Percentiles rank a stretch among this genome's conserved stretches.
Evolutionary conservation across 2,329 filamentous ascomycete species (phyloP).

Genomic region (Cordyceps cateniannulata): DNA sequence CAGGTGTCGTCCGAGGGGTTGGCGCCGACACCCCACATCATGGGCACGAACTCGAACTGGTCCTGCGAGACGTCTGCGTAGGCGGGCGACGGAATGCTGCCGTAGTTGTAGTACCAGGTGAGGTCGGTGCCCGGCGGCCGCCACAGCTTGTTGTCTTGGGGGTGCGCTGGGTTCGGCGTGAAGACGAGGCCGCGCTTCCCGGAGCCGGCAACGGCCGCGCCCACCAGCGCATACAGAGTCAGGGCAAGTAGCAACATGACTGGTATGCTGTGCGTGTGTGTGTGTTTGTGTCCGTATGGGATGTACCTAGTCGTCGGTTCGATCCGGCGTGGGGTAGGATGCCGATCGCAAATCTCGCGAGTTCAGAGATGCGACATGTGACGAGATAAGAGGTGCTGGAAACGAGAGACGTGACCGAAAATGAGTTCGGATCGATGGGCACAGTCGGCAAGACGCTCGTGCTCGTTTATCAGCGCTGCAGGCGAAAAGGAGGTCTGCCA

Average conservation of each 20-base stretch:
- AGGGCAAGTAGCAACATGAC: conserved; percentile 8
- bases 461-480: not conserved
- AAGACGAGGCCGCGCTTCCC: conserved; percentile 69
- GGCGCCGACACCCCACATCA: conserved; percentile 63
- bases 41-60: conserved; percentile 68
- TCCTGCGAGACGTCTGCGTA: conserved; percentile 43
- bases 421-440: not conserved
- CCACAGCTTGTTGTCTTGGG: conserved; percentile 63
- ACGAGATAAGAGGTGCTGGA: not conserved
- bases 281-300: not conserved
- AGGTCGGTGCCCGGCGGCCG: conserved; percentile 48
- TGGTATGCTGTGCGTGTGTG: not conserved
- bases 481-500: conserved; percentile 6
- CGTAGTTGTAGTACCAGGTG: conserved; percentile 85
- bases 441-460: too few species aligned
- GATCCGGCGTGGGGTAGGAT: not conserved
- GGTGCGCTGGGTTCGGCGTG: conserved; percentile 48
- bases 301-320: not conserved
- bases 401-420: not conserved
- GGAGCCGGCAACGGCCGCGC: conserved; percentile 28
- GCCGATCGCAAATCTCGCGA: not conserved
- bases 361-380: not conserved
- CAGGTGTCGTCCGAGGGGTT: conserved; percentile 50
- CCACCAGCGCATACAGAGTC: conserved; percentile 17
- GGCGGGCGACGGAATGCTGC: conserved; percentile 44